Evolutionary conservation across 768 basidiomycete species (phyloP).

Genomic region (Leccinum sublutescens): DNA sequence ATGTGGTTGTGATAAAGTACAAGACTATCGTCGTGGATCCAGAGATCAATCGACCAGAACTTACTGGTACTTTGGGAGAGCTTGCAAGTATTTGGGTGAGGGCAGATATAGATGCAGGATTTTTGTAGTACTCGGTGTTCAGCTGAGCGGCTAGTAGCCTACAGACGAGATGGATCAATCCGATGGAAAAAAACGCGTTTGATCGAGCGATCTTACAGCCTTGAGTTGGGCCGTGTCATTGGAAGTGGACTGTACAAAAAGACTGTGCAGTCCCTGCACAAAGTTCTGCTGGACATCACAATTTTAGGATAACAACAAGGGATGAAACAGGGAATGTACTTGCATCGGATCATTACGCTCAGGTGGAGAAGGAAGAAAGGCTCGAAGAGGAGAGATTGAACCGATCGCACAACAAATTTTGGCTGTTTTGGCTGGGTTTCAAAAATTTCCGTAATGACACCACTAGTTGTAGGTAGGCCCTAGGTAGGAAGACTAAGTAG

Average conservation of each 20-base stretch:
- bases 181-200: slow-evolving; percentile 20
- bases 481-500: no score
- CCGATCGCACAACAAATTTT: slow-evolving; percentile 43
- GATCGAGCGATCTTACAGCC: slow-evolving; percentile 57
- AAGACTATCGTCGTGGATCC: slow-evolving; percentile 4
- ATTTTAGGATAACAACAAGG: neutral
- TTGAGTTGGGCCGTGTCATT: slow-evolving; percentile 90
- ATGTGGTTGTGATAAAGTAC: neutral
- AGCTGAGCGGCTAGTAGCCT: slow-evolving; percentile 84
- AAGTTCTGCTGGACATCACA: slow-evolving; percentile 53
- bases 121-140: slow-evolving; percentile 92
- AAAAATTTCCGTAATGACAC: slow-evolving; percentile 27
- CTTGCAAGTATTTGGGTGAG: slow-evolving; percentile 84
- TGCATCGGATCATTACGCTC: slow-evolving; percentile 29
- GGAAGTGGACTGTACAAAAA: slow-evolving; percentile 75
- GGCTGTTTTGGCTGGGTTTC: slow-evolving; percentile 46
- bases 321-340: slow-evolving; percentile 10
- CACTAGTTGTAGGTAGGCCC: no score
- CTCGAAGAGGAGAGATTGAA: slow-evolving; percentile 28
- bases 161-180: slow-evolving; percentile 11
- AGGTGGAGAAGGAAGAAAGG: slow-evolving; percentile 23
- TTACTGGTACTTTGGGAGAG: slow-evolving; percentile 79
- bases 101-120: slow-evolving; percentile 85
- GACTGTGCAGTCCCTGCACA: slow-evolving; percentile 77
- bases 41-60: slow-evolving; percentile 34